phyloP scores from a whole-genome alignment of 2,329 filamentous ascomycete species.

The Colletotrichum cuscutae region DNA sequence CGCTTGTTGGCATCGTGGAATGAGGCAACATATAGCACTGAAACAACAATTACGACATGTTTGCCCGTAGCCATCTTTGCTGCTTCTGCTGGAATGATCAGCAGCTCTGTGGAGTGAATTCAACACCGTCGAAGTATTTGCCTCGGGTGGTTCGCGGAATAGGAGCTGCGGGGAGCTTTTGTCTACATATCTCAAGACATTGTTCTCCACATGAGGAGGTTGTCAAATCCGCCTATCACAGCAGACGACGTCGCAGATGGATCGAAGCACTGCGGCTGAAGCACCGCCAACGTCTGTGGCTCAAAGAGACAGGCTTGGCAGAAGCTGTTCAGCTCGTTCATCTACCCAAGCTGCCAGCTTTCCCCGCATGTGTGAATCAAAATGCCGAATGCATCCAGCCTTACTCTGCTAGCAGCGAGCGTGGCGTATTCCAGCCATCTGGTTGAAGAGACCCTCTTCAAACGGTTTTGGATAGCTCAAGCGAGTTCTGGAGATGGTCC shows the following conservation, averaged over 20 bases:
- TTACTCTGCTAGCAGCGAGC: neutral
- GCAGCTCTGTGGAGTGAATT: no score
- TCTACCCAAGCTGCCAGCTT: neutral
- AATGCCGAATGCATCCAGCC: neutral
- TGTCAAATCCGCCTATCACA: neutral
- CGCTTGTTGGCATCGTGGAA: neutral
- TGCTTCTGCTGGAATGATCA: no score
- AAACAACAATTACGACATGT: no score
- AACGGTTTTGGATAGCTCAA: neutral
- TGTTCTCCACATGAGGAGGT: neutral
- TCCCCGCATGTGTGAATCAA: neutral
- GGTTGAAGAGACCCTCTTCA: neutral
- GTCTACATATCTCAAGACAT: neutral
- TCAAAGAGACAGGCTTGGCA: neutral
- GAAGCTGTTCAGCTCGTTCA: neutral
- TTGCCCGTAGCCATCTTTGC: no score
- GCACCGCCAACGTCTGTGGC: slow-evolving; percentile 1
- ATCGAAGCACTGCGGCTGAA: slow-evolving; percentile 12
- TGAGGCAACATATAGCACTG: neutral
- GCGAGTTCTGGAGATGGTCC: neutral
- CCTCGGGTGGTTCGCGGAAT: no score
- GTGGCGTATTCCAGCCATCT: neutral
- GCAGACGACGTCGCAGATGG: slow-evolving; percentile 9
- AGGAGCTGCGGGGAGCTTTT: no score
- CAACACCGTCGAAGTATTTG: no score